A percentile compares a stretch with the other conserved stretches of the same genome.
phyloP scores from a whole-genome alignment of 345 rosid species.

The Ricinus communis region DNA sequence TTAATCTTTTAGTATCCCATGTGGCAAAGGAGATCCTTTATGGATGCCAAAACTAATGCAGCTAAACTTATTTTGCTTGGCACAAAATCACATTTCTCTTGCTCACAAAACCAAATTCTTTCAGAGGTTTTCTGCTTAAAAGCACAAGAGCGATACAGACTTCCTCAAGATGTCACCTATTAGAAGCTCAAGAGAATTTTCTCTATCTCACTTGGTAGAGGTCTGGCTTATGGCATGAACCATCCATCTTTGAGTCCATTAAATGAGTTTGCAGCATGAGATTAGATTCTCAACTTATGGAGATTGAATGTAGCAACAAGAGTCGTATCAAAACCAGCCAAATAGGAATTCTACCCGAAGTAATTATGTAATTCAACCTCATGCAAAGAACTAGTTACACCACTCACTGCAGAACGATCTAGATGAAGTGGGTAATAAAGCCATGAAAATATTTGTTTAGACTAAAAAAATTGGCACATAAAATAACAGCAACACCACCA shows the following conservation, averaged over 20 bases:
- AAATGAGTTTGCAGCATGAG: neutral
- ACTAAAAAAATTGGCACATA: neutral
- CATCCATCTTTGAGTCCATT: neutral
- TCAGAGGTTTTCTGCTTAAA: neutral
- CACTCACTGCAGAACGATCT: neutral
- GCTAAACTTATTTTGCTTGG: neutral
- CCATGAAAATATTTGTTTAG: neutral
- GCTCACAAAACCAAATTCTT: neutral
- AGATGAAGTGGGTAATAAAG: too few species aligned
- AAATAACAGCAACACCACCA: neutral
- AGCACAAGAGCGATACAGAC: neutral
- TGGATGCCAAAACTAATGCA: neutral
- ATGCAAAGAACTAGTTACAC: neutral
- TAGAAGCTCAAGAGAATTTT: neutral
- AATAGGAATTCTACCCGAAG: neutral
- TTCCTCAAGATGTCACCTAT: neutral
- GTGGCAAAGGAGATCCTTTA: neutral
- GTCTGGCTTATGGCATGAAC: neutral
- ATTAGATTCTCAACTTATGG: neutral
- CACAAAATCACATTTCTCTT: neutral
- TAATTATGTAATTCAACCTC: neutral
- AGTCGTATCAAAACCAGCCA: neutral
- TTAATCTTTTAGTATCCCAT: neutral
- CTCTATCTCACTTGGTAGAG: neutral
- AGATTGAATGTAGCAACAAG: neutral